Evolutionary conservation across 768 basidiomycete species (phyloP), one percentile per base, ranked within the genome.

Genomic region (Mycena filopes): DNA sequence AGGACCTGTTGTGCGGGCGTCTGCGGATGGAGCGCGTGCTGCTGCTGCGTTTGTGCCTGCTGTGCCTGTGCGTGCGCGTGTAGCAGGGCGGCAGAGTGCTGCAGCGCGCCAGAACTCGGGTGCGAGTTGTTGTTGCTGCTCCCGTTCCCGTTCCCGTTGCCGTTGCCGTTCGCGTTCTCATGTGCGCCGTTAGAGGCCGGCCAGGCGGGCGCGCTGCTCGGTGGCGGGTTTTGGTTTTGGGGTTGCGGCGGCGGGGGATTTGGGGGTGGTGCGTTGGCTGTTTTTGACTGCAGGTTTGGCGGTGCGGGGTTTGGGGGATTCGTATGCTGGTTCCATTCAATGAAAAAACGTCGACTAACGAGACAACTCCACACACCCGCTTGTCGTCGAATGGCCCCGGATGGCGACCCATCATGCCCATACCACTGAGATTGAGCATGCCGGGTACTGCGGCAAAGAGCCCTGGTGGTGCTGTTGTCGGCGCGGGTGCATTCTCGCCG

Each of bases 1-100:
- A 98, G 85, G 18, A 99, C 88, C 78, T 99, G 96, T 75, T 98
- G 94, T 47, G 95, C 94, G 2, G 96, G 95, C 46, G 94, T 94
- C 75, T 94, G 92, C 64, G 94, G 79, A 76, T 67, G 36, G 36
- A n/a, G 85, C 76, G 68, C 76, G 75, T 73, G 84, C 79, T 58
- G 69, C 72, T 48, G 69, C 69, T 47, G 55, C 38, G 47, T 26
- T 18, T 42, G 50, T 3, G 48, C 20, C 15, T 50, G 48, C 12
- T 57, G 55, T 29, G 51, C 50, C 9, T 65, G 65, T 23, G 28
- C 26, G 26, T 65, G 47, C 13, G 74, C 74, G 63, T 78, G 77
- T 49, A 74, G 65, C 41, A 75, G 70, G 12, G 75, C 66, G 28
- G 72, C 71, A 49, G 76, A 63, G 31, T 72, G 67, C 67, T 66